Evolutionary conservation across 1,139 yeast genomes (phyloP).

Genomic region (Blastobotrys aristatus): DNA sequence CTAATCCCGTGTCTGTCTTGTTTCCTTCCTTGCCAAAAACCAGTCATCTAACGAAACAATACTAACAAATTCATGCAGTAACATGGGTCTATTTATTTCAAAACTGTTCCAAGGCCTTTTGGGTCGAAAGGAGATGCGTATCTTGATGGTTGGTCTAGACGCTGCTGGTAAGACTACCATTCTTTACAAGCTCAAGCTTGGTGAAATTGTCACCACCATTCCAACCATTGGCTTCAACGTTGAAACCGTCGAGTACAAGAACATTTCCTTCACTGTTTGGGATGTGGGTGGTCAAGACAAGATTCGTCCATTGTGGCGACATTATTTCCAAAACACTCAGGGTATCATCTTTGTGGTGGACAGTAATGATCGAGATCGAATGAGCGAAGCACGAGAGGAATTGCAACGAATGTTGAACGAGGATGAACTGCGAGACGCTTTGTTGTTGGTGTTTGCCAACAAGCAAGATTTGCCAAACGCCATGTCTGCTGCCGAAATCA

Average conservation of each 20-base stretch:
- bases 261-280: constrained; percentile 93
- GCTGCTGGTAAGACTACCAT: constrained; percentile 93
- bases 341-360: constrained; percentile 92
- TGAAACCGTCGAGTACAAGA: constrained; percentile 90
- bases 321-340: constrained; percentile 90
- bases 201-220: constrained; percentile 88
- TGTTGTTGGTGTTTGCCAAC: constrained; percentile 74
- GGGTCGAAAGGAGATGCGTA: constrained; percentile 64
- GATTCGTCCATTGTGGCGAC: constrained; percentile 94
- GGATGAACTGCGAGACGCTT: constrained; percentile 88
- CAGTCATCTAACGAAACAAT: too few relatives aligned
- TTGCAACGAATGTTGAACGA: constrained; percentile 91
- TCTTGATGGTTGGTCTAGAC: constrained; percentile 90
- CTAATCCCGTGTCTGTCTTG: too few relatives aligned
- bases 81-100: constrained; percentile 85
- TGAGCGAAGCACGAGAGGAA: constrained; percentile 89
- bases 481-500: constrained; percentile 91
- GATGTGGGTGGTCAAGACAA: constrained; percentile 98
- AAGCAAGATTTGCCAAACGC: constrained; percentile 95
- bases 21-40: too few relatives aligned
- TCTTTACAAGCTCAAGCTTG: constrained; percentile 81
- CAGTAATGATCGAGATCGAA: constrained; percentile 91
- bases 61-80: neutral
- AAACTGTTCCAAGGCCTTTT: constrained; percentile 79
- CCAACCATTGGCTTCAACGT: constrained; percentile 95